Evolutionary conservation across 495 filamentous ascomycete genomes (phyloP).

Genomic region (Geoglossum glabrum): DNA sequence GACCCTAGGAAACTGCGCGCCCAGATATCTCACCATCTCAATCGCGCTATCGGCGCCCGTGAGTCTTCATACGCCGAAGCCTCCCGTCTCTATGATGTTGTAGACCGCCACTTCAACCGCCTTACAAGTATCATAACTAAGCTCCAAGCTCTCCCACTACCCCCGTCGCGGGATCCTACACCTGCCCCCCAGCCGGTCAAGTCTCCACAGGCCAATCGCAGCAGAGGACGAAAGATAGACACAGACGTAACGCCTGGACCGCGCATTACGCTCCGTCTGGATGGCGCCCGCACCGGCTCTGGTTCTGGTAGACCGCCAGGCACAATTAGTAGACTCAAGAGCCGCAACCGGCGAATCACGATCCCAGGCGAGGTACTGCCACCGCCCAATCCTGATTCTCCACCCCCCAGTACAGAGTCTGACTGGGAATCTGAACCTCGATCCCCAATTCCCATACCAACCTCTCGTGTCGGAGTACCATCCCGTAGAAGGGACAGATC

Average conservation of each 20-base stretch:
- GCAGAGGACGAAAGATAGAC: constrained; percentile 25
- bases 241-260: constrained; percentile 19
- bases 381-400: constrained; percentile 24
- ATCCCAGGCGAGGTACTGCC: constrained; percentile 27
- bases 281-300: constrained; percentile 24
- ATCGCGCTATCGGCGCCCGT: constrained; percentile 53
- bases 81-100: constrained; percentile 52
- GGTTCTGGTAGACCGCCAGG: neutral
- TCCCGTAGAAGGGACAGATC: constrained; percentile 12
- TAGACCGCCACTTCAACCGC: constrained; percentile 60
- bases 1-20: constrained; percentile 42
- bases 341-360: constrained; percentile 15
- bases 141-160: constrained; percentile 55
- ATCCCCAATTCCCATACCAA: constrained; percentile 17
- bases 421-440: constrained; percentile 18
- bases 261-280: constrained; percentile 45
- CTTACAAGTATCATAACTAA: constrained; percentile 61
- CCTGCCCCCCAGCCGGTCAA: constrained; percentile 24
- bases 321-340: constrained; percentile 11
- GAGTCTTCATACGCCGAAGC: constrained; percentile 69
- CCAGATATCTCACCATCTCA: constrained; percentile 53
- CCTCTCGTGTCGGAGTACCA: constrained; percentile 17
- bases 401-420: constrained; percentile 17
- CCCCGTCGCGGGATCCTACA: constrained; percentile 46
- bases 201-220: constrained; percentile 33